phyloP scores from a whole-genome alignment of 2,329 filamentous ascomycete species.

The Simplicillium sp. region DNA sequence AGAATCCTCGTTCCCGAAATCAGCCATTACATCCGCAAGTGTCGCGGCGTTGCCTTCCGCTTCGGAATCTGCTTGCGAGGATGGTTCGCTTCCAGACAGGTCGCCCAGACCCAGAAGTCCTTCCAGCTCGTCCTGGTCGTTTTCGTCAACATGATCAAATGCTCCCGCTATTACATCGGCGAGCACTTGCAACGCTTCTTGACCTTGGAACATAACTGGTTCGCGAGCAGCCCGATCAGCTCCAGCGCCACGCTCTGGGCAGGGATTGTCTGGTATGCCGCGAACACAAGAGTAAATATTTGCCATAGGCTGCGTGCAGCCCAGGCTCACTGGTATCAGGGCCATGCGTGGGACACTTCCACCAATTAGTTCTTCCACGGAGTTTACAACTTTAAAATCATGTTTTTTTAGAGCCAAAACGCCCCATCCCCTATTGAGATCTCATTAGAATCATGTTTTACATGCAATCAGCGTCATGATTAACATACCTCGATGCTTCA shows the following conservation, averaged over 20 bases:
- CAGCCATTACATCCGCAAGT: no score
- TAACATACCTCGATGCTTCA: constrained; percentile 15
- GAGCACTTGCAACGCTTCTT: no score
- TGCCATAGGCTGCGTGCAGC: constrained; percentile 12
- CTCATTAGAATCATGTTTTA: constrained; percentile 1
- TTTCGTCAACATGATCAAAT: constrained; percentile 1
- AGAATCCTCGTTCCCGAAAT: constrained; percentile 7
- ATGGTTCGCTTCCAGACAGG: no score
- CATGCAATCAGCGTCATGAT: not conserved
- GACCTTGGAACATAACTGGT: no score
- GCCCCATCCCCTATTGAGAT: constrained; percentile 33
- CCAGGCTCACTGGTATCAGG: constrained; percentile 7
- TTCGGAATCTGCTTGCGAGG: no score
- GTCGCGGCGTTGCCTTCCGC: no score
- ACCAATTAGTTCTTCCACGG: constrained; percentile 22
- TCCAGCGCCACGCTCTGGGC: constrained; percentile 4
- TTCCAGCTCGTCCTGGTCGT: not conserved
- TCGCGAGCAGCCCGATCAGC: no score
- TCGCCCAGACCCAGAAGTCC: not conserved
- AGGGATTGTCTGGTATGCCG: constrained; percentile 20
- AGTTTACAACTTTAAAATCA: constrained; percentile 28
- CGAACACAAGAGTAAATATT: constrained; percentile 16
- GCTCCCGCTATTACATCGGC: no score
- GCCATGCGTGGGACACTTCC: constrained; percentile 12
- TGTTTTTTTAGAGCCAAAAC: constrained; percentile 34